Conservation (phyloP, 1,284 basidiomycete species). For the Austroboletus niveus region DNA sequence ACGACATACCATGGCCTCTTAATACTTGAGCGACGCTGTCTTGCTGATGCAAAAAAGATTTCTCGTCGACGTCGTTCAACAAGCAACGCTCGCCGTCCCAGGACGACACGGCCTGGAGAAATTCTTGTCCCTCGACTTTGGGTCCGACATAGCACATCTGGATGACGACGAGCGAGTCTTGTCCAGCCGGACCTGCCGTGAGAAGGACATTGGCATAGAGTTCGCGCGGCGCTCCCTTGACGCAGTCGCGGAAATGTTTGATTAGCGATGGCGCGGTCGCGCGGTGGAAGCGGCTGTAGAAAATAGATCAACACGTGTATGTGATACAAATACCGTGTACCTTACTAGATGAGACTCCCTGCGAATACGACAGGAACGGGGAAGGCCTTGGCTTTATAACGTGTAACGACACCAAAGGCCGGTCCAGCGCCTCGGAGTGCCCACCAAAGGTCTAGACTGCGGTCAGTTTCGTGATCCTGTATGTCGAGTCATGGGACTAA, state of each 20-base stretch:
- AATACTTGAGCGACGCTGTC: conserved; percentile 88
- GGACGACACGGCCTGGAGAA: conserved; percentile 76
- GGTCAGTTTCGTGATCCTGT: neutral
- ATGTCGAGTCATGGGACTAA: conserved; percentile 27
- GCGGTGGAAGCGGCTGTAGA: conserved; percentile 73
- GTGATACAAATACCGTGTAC: conserved; percentile 8
- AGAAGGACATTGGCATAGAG: conserved; percentile 88
- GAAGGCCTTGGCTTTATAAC: conserved; percentile 83
- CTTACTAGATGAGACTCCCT: conserved; percentile 87
- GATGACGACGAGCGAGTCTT: conserved; percentile 83
- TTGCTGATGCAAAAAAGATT: conserved; percentile 85
- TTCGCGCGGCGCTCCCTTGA: conserved; percentile 82
- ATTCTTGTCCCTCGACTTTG: conserved; percentile 72
- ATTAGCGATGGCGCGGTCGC: conserved; percentile 84
- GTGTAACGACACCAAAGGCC: conserved; percentile 81
- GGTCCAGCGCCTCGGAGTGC: conserved; percentile 84
- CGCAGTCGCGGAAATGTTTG: conserved; percentile 89
- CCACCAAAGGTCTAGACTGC: conserved; percentile 77
- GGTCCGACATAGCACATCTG: conserved; percentile 87
- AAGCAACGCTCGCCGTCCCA: conserved; percentile 84
- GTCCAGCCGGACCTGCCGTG: conserved; percentile 80
- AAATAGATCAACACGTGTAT: neutral
- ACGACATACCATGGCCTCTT: conserved; percentile 64
- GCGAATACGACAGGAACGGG: conserved; percentile 88
- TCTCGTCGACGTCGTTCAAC: conserved; percentile 86